Base-by-base conservation (phyloP, 768 basidiomycete genomes). In the Roridomyces roridus region DNA sequence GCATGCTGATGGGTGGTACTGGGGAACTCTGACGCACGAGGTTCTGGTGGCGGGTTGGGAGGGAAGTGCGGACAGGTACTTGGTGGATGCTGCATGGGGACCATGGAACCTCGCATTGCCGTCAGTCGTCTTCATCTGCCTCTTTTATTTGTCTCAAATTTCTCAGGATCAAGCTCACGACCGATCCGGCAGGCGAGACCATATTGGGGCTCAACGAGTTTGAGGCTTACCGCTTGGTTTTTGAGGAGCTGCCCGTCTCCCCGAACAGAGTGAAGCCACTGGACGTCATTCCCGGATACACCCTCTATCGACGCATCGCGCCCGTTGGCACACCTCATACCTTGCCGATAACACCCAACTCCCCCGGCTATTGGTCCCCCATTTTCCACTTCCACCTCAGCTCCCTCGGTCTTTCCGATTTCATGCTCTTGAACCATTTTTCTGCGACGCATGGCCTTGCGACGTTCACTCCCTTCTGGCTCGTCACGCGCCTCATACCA, bases 351-450 rank as follows among this genome's bases (percentile, higher is more conserved):
- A 62, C 56, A 10, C 37, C 43, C n/a, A 18, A n/a, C 10, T 62
- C 61, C 15, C 61, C 61, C 10, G 61, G 61, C 2, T 62, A 51
- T 44, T 62, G 61, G 61, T 51, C 61, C 18, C 61, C 61, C 24
- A 51, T 50, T 15, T 62, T 62, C 57, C 61, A 62, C 45, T 58
- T 54, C 57, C 51, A 43, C 34, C 57, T 58, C 56, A 21, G 41
- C 37, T 58, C 61, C 26, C 48, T 51, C 15, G 23, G 47, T 15
- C 24, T 51, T 18, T 20, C 52, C 2, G 61, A 62, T 52, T 54
- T 58, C 11, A 51, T 39, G 56, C 48, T 62, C 5, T 62, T 58
- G 29, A 51, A 62, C 45, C 61, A 62, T 36, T 62, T 54, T 52
- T 62, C 61, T 9, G 61, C 61, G 36, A 54, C 56, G 46, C 61